phyloP scores from a whole-genome alignment of 345 rosid species.

The Sisymbrium altissimum region DNA sequence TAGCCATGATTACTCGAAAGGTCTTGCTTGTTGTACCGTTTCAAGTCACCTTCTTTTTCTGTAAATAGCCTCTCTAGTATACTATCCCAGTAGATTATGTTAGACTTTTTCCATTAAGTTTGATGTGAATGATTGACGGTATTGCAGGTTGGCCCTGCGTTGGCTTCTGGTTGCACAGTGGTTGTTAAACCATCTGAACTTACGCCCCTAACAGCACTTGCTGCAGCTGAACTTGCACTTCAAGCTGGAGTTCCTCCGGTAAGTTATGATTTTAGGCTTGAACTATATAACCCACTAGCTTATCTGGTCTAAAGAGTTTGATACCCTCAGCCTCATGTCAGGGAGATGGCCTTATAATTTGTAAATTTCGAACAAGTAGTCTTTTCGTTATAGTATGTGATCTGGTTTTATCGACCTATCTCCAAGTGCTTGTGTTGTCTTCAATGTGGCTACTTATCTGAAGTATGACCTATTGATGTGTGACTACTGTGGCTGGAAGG shows the following conservation, averaged over 20 bases:
- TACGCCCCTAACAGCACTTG: constrained; percentile 93
- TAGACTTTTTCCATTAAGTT: not conserved
- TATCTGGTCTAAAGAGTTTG: constrained; percentile 11
- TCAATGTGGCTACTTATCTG: constrained; percentile 16
- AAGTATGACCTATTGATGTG: constrained; percentile 6
- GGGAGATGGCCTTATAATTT: constrained; percentile 3
- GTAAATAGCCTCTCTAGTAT: constrained; percentile 6
- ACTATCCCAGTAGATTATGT: not conserved
- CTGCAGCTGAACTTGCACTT: constrained; percentile 90
- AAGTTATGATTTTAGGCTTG: constrained; percentile 34
- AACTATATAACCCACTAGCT: constrained; percentile 6
- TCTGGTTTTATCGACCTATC: not conserved
- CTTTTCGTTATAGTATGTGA: constrained; percentile 7
- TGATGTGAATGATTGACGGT: constrained; percentile 28
- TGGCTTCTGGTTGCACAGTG: constrained; percentile 97
- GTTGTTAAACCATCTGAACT: constrained; percentile 95
- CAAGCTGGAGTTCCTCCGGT: constrained; percentile 99
- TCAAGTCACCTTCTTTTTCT: not conserved
- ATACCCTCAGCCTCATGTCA: not conserved
- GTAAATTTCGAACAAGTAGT: not conserved
- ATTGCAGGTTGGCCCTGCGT: constrained; percentile 93
- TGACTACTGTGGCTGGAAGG: constrained; percentile 1
- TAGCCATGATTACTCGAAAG: constrained; percentile 99
- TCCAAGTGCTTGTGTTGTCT: not conserved
- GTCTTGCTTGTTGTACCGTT: constrained; percentile 36